Evolutionary conservation across 805 yeast species (phyloP), one percentile per base, ranked within the genome.

Genomic region (Aciculoconidium aculeatum): DNA sequence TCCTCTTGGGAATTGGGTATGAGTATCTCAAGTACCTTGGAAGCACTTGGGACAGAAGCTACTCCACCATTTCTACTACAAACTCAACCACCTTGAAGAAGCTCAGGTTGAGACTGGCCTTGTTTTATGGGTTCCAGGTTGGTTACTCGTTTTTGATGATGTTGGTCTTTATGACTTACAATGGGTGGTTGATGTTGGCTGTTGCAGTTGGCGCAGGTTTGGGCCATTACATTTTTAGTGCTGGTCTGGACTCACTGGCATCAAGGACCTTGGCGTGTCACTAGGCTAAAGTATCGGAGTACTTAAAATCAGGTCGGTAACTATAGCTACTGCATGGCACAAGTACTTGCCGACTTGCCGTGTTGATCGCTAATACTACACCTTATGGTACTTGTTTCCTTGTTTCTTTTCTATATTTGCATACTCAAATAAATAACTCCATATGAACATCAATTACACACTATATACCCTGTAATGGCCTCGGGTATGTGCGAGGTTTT

Each of bases 121-220:
- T 65, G 10, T 41, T 68, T 20, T 81, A 81, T 47, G 87, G 79
- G 1, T 36, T 72, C 7, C 83, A 78, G 45, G 83, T 80, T 4
- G 77, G 77, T 1, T 80, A 75, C 45, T 77, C 86, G 3, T 79
- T 80, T 45, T 58, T 77, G 61, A 57, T 77, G 44, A 83, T 84
- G 94, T 68, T 83, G 41, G 72, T 85, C 0, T 84, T 83, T 43
- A 84, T 84, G 95, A 81, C 90, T 5, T 84, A 80, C 52, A 83
- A 83, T 49, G 84, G 90, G 8, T 84, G 88, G 88, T 69, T 77
- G 18, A 82, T 83, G 92, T 26, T 74, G 6, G 76, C 90, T 3
- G 82, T 81, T 7, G 76, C 74, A 1, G 39, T 67, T 2, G 94
- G 94, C 2, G 92, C 92, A 2, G 67, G 65, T n/a, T 13, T 72